Conservation (phyloP, 2,329 filamentous ascomycete species). For the Neobulgaria alba region DNA sequence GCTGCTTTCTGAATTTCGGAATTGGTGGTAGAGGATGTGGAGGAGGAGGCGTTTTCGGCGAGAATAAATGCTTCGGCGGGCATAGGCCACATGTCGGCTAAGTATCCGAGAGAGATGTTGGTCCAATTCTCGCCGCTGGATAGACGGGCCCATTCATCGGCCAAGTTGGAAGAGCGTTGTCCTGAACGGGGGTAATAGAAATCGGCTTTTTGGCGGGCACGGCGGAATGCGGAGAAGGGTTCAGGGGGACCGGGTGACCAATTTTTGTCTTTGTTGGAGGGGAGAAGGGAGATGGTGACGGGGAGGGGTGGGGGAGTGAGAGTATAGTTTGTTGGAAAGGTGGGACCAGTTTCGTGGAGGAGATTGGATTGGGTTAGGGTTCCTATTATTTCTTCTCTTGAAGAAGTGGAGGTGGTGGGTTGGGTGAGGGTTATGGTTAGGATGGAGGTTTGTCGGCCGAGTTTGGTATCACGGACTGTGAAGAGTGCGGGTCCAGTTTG, state of each 20-base stretch:
- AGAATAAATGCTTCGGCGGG: conserved; percentile 45
- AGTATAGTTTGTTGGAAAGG: conserved; percentile 44
- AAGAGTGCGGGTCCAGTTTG: conserved; percentile 47
- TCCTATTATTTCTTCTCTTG: conserved; percentile 52
- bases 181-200: conserved; percentile 43
- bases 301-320: conserved; percentile 32
- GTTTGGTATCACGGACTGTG: conserved; percentile 52
- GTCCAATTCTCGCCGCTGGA: conserved; percentile 53
- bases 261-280: conserved; percentile 35
- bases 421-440: conserved; percentile 55
- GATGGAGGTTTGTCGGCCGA: conserved; percentile 54
- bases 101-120: conserved; percentile 53
- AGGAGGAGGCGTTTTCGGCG: conserved; percentile 23
- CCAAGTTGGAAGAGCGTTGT: conserved; percentile 31
- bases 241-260: conserved; percentile 31
- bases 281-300: conserved; percentile 35
- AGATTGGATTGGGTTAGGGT: conserved; percentile 60
- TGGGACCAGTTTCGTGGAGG: conserved; percentile 46
- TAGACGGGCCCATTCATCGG: conserved; percentile 62
- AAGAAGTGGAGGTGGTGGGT: too few species aligned
- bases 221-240: conserved; percentile 26
- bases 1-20: conserved; percentile 19
- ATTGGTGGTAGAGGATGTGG: conserved; percentile 3
- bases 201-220: conserved; percentile 37
- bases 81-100: conserved; percentile 59